Evolutionary conservation across 2,329 filamentous ascomycete genomes (phyloP).

Genomic region (Lecanicillium sp.): DNA sequence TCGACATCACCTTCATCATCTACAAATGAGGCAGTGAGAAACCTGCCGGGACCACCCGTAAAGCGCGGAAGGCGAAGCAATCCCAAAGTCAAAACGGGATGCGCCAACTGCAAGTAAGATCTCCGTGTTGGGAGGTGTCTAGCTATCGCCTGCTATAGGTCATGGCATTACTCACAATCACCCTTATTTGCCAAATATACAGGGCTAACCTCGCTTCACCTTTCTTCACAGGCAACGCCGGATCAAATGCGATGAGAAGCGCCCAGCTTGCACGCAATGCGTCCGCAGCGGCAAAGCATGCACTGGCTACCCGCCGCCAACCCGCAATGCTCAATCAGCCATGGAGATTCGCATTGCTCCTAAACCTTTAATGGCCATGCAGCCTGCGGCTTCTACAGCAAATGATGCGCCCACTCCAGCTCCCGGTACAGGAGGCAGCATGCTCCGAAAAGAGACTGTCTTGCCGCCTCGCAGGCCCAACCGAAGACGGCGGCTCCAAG

Average conservation of each 20-base stretch:
- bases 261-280: conserved; percentile 53
- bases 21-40: not conserved
- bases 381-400: conserved; percentile 2
- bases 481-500: conserved; percentile 5
- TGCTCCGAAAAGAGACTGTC: conserved; percentile 16
- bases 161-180: too few species aligned
- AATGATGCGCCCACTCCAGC: too few species aligned
- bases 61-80: conserved; percentile 44
- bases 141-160: too few species aligned
- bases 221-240: conserved; percentile 39
- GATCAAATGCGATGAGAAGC: conserved; percentile 59
- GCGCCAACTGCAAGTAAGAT: conserved; percentile 61
- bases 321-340: conserved; percentile 35
- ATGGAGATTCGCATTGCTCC: conserved; percentile 43
- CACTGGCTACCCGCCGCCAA: conserved; percentile 53
- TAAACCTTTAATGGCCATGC: conserved; percentile 27
- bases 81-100: conserved; percentile 59
- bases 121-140: too few species aligned
- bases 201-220: conserved; percentile 14
- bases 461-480: conserved; percentile 24
- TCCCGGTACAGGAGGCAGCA: conserved; percentile 7
- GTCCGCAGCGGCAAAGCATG: conserved; percentile 49
- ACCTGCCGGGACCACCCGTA: not conserved
- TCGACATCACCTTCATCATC: not conserved
- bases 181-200: too few species aligned